Base-by-base conservation (phyloP, 192 early-diverging fungal species). In the Globomyces pollinis-pini region DNA sequence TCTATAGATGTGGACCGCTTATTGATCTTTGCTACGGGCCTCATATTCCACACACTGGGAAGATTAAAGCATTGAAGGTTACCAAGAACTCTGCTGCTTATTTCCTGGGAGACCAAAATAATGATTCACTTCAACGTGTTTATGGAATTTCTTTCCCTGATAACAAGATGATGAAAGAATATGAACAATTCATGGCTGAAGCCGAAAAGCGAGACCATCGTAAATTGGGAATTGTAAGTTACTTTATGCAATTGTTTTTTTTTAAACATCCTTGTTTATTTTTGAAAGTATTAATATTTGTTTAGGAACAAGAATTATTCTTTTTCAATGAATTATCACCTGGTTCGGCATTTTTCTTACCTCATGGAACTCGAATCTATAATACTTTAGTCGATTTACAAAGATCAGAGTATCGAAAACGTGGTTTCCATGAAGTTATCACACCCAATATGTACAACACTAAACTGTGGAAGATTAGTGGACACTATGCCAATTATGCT, bases 71-170 rank as follows among this genome's bases (percentile, higher is more conserved):
- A 29, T 87, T 99, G 63, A 77, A 84, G 13, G 86, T 99, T 44
- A 85, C 83, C 55, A 96, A 96, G 90, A 96, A 92, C 85, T 99
- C 96, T 54, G 77, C 96, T 13, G 93, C 94, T 41, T 96, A 99
- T 83, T 99, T 97, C 71, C 76, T 99, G 66, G 96, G 91, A 60
- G 89, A 97, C 66, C 83, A 93, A 55, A 91, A 89, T 58, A 96
- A 96, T 75, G 96, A 97, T 66, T 93, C 94, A 38, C 82, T 99
- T 47, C 96, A 99, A 77, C 91, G 96, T 66, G 78, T 99, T 51
- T 97, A 99, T 73, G 96, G 96, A 55, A 90, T 99, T 53, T 96
- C 94, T 52, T 99, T 99, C 87, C 96, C 96, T 12, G 96, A 99
- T 65, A 86, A 82, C 67, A 97, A 99, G 86, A 85, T 89, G 72